Percentiles rank a stretch among this genome's conserved stretches.
phyloP scores from a whole-genome alignment of 1,284 basidiomycete genomes.

The Ganoderma sinense region DNA sequence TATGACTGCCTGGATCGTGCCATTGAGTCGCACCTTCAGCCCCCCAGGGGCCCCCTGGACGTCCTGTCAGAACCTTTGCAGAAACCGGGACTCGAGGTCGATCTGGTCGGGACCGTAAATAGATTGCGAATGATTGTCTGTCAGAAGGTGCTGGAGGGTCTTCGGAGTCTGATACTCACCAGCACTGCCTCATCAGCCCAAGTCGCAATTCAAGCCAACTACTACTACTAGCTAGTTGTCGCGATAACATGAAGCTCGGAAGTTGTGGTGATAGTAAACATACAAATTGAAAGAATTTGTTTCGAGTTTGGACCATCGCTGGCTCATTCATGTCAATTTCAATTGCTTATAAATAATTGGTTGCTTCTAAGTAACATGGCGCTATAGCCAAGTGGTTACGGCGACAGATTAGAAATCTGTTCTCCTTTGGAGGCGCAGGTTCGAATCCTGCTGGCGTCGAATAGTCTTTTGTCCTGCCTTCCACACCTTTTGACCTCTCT shows the following conservation, averaged over 20 bases:
- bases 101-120: background rate
- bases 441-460: slow-evolving; percentile 78
- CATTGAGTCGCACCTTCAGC: background rate
- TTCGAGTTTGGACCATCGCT: too few relatives aligned
- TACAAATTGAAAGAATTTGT: too few relatives aligned
- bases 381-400: slow-evolving; percentile 67
- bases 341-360: too few relatives aligned
- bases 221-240: too few relatives aligned
- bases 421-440: slow-evolving; percentile 76
- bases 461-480: background rate
- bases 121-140: background rate
- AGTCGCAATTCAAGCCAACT: too few relatives aligned
- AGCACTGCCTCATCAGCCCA: background rate
- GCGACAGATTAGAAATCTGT: slow-evolving; percentile 64
- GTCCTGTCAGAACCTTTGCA: too few relatives aligned
- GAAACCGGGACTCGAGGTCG: background rate
- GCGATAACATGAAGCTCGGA: background rate
- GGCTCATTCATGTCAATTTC: too few relatives aligned
- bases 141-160: background rate
- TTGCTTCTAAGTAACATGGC: slow-evolving; percentile 33
- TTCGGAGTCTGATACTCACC: background rate
- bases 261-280: background rate
- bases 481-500: background rate
- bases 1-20: background rate
- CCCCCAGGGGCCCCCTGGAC: background rate